Conservation (phyloP, 2,329 filamentous ascomycete species). For the Beauveria sp. region DNA sequence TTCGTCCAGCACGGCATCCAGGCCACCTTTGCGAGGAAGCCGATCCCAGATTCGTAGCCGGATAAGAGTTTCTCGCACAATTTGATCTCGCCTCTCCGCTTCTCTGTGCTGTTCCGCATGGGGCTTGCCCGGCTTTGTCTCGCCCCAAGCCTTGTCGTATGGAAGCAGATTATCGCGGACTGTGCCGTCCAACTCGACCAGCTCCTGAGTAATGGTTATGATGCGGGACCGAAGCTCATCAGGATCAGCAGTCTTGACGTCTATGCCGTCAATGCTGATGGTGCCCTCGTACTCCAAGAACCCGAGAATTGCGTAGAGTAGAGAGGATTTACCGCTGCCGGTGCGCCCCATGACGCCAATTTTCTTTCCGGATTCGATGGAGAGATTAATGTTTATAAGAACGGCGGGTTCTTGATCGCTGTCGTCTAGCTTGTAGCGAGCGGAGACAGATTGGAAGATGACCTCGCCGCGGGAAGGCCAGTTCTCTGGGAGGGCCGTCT, state of each 20-base stretch:
- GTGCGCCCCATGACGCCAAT: constrained; percentile 63
- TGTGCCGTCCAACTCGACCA: background rate
- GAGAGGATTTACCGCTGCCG: constrained; percentile 60
- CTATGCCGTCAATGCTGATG: constrained; percentile 58
- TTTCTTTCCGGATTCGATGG: constrained; percentile 52
- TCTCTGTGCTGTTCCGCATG: background rate
- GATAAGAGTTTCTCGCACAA: background rate
- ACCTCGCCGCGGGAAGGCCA: background rate
- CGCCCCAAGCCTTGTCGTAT: background rate
- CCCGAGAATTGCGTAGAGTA: constrained; percentile 61
- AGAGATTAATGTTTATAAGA: constrained; percentile 55
- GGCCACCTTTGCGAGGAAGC: background rate
- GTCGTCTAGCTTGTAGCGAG: background rate
- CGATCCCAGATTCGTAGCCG: background rate
- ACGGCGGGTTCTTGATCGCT: background rate
- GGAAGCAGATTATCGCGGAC: background rate
- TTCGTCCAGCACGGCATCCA: background rate
- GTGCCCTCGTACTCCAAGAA: constrained; percentile 57
- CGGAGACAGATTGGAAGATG: background rate
- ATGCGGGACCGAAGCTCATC: background rate
- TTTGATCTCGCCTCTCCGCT: background rate
- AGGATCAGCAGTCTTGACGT: constrained; percentile 44
- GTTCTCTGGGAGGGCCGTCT: background rate
- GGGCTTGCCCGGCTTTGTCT: background rate
- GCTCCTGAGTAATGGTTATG: background rate